Percentiles rank a stretch among this genome's conserved stretches.
These are phyloP conservation scores for Carex littledalei DNA, from an alignment of 176 grass and related monocot genomes.

Conservation along the genomic window DNA sequence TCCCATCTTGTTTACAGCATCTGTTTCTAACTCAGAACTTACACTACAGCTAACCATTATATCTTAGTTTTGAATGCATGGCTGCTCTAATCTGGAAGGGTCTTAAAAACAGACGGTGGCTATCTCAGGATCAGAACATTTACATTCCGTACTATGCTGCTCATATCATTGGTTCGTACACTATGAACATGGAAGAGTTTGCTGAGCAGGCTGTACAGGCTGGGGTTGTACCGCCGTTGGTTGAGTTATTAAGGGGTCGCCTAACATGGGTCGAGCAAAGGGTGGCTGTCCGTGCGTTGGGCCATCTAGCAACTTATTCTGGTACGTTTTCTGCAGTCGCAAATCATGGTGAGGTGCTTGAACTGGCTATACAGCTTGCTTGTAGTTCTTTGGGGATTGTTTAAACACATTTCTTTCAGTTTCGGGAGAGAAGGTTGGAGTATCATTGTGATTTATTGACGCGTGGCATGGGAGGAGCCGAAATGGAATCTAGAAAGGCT, in stretches of 20 bases:
- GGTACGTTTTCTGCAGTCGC: slow-evolving; percentile 70
- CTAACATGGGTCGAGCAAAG: slow-evolving; percentile 93
- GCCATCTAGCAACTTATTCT: slow-evolving; percentile 84
- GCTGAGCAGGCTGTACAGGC: slow-evolving; percentile 69
- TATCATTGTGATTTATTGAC: slow-evolving; percentile 94
- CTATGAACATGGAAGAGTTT: slow-evolving; percentile 98
- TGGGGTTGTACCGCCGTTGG: slow-evolving; percentile 68
- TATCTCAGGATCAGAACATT: slow-evolving; percentile 87
- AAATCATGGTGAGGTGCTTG: slow-evolving; percentile 78
- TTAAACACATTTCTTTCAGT: slow-evolving; percentile 83
- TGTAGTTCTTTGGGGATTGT: slow-evolving; percentile 87
- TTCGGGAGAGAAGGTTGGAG: slow-evolving; percentile 62
- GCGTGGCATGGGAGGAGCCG: slow-evolving; percentile 82
- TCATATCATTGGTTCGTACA: slow-evolving; percentile 89
- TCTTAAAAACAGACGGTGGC: slow-evolving; percentile 83
- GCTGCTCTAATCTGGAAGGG: slow-evolving; percentile 90
- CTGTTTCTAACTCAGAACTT: background rate
- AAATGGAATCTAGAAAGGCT: slow-evolving; percentile 95
- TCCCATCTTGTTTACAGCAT: background rate
- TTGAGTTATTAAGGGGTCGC: slow-evolving; percentile 78
- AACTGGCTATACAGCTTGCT: slow-evolving; percentile 84
- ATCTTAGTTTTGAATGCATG: slow-evolving; percentile 50
- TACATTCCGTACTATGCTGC: slow-evolving; percentile 93
- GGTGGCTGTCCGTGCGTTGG: slow-evolving; percentile 76
- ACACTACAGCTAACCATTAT: no score